Percentiles rank a stretch among this genome's conserved stretches.
These are phyloP conservation scores for Yarrowia phangngaensis DNA, from an alignment of 805 yeast genomes.

Conservation along the genomic window DNA sequence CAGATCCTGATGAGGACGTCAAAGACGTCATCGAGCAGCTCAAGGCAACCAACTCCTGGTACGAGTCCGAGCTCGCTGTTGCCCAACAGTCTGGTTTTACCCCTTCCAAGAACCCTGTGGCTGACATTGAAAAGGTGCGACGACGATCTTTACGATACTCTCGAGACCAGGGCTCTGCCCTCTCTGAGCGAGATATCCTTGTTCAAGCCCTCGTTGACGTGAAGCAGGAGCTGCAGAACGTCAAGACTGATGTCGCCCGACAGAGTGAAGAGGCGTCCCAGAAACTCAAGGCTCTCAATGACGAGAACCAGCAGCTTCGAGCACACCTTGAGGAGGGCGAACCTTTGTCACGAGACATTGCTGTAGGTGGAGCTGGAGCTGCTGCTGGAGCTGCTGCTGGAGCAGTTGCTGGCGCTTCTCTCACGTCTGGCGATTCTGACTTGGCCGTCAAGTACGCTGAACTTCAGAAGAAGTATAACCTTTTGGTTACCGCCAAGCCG, in stretches of 20 bases:
- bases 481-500: slow-evolving; percentile 25
- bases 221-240: slow-evolving; percentile 33
- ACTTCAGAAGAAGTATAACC: slow-evolving; percentile 30
- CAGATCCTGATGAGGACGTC: slow-evolving; percentile 42
- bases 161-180: slow-evolving; percentile 32
- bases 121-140: slow-evolving; percentile 33
- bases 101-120: slow-evolving; percentile 35
- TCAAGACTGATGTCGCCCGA: slow-evolving; percentile 31
- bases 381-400: slow-evolving; percentile 22
- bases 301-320: slow-evolving; percentile 31
- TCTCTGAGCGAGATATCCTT: slow-evolving; percentile 35
- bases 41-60: slow-evolving; percentile 37
- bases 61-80: slow-evolving; percentile 35
- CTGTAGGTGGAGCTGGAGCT: slow-evolving; percentile 23
- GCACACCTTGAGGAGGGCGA: slow-evolving; percentile 20
- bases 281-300: slow-evolving; percentile 31
- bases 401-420: slow-evolving; percentile 20
- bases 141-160: slow-evolving; percentile 35
- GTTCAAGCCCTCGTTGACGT: slow-evolving; percentile 34
- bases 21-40: slow-evolving; percentile 42
- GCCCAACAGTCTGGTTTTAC: slow-evolving; percentile 35
- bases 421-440: slow-evolving; percentile 1
- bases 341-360: slow-evolving; percentile 1
- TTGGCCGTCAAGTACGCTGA: slow-evolving; percentile 17
- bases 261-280: slow-evolving; percentile 36